Base-by-base conservation (phyloP, 148 eudicot genomes). In the Nyssa sinensis region DNA sequence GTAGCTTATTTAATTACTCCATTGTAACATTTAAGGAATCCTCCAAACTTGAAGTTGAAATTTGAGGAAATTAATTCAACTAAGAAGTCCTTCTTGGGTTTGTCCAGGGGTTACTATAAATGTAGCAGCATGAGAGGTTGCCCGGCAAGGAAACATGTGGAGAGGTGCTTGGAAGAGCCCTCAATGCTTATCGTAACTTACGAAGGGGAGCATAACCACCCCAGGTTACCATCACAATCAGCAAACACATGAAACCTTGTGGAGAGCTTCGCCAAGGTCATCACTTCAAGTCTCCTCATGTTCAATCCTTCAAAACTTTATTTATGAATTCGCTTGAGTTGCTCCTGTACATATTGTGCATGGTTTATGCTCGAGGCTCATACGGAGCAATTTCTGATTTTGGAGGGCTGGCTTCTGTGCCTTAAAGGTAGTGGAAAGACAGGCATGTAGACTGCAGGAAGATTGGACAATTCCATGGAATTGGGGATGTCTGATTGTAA, bases 111-210 rank as follows among this genome's bases (percentile, higher is more conserved):
- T 75, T 91, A 88, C 84, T 88, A 91, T 69, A 88, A 91, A 74
- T 91, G 95, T 79, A 91, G 96, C 89, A 88, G 89, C 77, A 71
- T 91, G 83, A 81, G 96, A 78, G 96, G 96, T 66, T 91, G 96
- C 69, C 96, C 96, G 0, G 90, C 95, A 41, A 91, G 96, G 86
- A 91, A 91, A 73, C 96, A 91, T 64, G 96, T 91, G 1, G 92
- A 91, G 81, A 86, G 95, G 82, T 91, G 90, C 81, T 82, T 85
- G 80, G 92, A 87, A 57, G 96, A 91, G 1, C 82, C 92, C 12
- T 75, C 92, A 23, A 86, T 91, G 96, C 92, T 91, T 31, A 87
- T 91, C 10, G 89, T 91, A 69, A 88, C 96, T 55, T 91, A 91
- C 34, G 95, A 91, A 88, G 92, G 88, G 33, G 96, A 88, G 69